A percentile compares a stretch with the other conserved stretches of the same genome.
Conservation (phyloP, 1,139 yeast genomes). For the Blastobotrys serpentis region DNA sequence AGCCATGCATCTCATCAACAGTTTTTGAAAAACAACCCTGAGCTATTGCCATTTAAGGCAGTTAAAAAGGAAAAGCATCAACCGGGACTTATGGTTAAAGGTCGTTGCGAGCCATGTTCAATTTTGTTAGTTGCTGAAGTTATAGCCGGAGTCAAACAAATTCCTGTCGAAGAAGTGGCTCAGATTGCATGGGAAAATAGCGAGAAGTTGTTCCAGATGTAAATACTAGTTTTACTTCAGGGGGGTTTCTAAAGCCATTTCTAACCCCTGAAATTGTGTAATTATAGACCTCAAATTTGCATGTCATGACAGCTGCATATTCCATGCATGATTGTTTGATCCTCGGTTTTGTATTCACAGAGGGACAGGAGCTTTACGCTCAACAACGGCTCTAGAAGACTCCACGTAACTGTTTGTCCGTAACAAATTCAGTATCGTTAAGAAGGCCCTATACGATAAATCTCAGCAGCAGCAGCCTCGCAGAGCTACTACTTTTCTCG, state of each 20-base stretch:
- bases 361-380: too few relatives aligned
- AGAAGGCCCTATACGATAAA: too few relatives aligned
- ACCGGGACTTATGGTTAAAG: slow-evolving; percentile 58
- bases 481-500: too few relatives aligned
- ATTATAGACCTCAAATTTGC: too few relatives aligned
- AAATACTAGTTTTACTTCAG: not conserved
- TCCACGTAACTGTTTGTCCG: too few relatives aligned
- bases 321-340: too few relatives aligned
- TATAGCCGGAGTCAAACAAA: slow-evolving; percentile 56
- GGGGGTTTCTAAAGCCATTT: too few relatives aligned
- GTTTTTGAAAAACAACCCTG: slow-evolving; percentile 40
- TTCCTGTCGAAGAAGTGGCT: slow-evolving; percentile 53
- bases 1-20: slow-evolving; percentile 72
- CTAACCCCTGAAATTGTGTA: not conserved
- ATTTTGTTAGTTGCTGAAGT: slow-evolving; percentile 81
- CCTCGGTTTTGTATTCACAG: too few relatives aligned
- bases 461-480: too few relatives aligned
- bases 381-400: too few relatives aligned
- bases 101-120: slow-evolving; percentile 89
- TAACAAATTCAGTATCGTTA: too few relatives aligned
- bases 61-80: slow-evolving; percentile 62
- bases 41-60: slow-evolving; percentile 56
- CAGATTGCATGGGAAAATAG: slow-evolving; percentile 66
- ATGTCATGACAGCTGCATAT: too few relatives aligned
- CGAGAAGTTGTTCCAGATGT: slow-evolving; percentile 50